Evolutionary conservation across 2,329 filamentous ascomycete species (phyloP).

Genomic region (Nemania sp.): DNA sequence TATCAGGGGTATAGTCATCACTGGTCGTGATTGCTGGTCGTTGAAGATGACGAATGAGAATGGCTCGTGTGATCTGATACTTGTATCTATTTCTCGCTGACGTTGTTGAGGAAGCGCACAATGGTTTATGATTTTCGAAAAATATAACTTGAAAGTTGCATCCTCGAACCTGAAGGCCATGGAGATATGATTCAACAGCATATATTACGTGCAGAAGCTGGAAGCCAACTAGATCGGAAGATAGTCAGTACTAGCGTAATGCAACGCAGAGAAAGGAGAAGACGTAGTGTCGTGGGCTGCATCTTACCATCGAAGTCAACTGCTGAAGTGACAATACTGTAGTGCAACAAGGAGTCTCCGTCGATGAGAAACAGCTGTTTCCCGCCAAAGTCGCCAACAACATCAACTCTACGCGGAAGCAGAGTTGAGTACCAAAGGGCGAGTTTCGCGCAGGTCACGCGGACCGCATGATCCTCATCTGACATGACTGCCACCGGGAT

Average conservation of each 20-base stretch:
- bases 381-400: constrained; percentile 76
- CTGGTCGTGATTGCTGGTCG: background rate
- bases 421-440: constrained; percentile 25
- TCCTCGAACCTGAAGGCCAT: constrained; percentile 61
- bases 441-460: background rate
- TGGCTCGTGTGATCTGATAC: constrained; percentile 64
- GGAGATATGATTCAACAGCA: constrained; percentile 67
- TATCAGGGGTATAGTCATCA: constrained; percentile 43
- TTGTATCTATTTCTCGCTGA: constrained; percentile 44
- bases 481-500: background rate
- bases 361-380: constrained; percentile 73
- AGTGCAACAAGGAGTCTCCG: constrained; percentile 69
- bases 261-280: background rate
- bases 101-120: constrained; percentile 56
- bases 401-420: constrained; percentile 53
- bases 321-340: constrained; percentile 63
- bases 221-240: constrained; percentile 43
- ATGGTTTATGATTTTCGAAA: constrained; percentile 59
- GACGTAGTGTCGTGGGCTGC: background rate
- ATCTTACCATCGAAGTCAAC: constrained; percentile 63
- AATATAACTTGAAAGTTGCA: constrained; percentile 75
- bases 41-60: constrained; percentile 66
- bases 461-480: background rate
- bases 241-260: background rate
- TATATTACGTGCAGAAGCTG: constrained; percentile 73